Conservation (phyloP, 2,329 filamentous ascomycete species). For the Hypoxylon sp. region DNA sequence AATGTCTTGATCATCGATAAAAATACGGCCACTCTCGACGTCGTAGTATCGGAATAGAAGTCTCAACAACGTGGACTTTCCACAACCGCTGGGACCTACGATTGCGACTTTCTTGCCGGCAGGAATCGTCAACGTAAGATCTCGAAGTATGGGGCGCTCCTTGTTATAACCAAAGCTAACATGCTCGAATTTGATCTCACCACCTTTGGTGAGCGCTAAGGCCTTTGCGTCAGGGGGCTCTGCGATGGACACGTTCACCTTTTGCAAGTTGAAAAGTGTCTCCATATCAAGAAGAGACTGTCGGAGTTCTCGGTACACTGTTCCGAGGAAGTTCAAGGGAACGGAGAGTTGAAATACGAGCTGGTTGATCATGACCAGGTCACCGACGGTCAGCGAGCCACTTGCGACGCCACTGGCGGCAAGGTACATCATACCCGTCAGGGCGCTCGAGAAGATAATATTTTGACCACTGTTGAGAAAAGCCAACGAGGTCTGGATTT, state of each 20-base stretch:
- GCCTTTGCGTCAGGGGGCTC: slow-evolving; percentile 79
- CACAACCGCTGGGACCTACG: slow-evolving; percentile 93
- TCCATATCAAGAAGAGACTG: slow-evolving; percentile 98
- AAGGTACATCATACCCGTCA: slow-evolving; percentile 98
- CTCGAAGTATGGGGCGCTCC: slow-evolving; percentile 85
- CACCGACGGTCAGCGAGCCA: slow-evolving; percentile 86
- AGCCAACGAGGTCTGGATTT: slow-evolving; percentile 91
- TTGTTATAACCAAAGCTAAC: slow-evolving; percentile 92
- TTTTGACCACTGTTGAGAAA: slow-evolving; percentile 96
- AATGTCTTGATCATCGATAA: slow-evolving; percentile 93
- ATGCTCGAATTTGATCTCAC: slow-evolving; percentile 93
- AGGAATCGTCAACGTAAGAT: slow-evolving; percentile 87
- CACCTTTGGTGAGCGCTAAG: slow-evolving; percentile 76
- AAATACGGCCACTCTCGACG: slow-evolving; percentile 81
- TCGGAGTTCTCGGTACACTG: slow-evolving; percentile 92
- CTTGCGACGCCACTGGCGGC: slow-evolving; percentile 87
- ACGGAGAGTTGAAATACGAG: slow-evolving; percentile 98
- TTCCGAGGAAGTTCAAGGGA: slow-evolving; percentile 96
- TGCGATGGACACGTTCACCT: slow-evolving; percentile 88
- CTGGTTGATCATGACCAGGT: slow-evolving; percentile 98
- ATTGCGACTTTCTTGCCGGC: slow-evolving; percentile 96
- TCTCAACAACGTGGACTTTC: slow-evolving; percentile 91
- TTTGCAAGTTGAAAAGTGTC: slow-evolving; percentile 95
- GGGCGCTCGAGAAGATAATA: slow-evolving; percentile 91
- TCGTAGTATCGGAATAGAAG: slow-evolving; percentile 96